Evolutionary conservation across 2,329 filamentous ascomycete species (phyloP).

Genomic region (Epichloe sp.): DNA sequence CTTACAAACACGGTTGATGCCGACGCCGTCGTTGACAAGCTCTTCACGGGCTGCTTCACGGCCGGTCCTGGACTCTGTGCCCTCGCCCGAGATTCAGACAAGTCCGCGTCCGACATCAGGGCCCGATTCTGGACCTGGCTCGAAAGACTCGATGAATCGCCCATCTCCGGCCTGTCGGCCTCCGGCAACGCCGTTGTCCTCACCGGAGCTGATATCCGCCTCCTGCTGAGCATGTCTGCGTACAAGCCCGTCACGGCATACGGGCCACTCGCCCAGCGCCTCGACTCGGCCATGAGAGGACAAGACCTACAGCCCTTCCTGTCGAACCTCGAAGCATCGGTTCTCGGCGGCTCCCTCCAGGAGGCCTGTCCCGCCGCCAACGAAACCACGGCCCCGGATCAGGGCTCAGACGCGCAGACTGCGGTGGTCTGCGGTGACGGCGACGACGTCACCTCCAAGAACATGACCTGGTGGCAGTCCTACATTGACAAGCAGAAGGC

Average conservation of each 20-base stretch:
- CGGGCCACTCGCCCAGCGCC: constrained; percentile 3
- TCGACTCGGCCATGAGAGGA: constrained; percentile 11
- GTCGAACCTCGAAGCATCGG: neutral
- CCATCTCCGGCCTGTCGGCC: constrained; percentile 11
- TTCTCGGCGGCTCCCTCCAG: constrained; percentile 9
- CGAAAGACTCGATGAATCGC: constrained; percentile 14
- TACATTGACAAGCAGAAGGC: constrained; percentile 16
- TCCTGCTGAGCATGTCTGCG: constrained; percentile 14
- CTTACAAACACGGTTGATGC: constrained; percentile 24
- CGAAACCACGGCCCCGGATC: neutral
- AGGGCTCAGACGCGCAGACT: constrained; percentile 12
- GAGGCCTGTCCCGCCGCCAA: constrained; percentile 10
- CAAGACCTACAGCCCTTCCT: constrained; percentile 6
- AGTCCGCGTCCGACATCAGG: constrained; percentile 15
- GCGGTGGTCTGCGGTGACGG: constrained; percentile 25
- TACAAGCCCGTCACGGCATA: constrained; percentile 17
- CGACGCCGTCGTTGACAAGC: constrained; percentile 19
- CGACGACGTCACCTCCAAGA: constrained; percentile 10
- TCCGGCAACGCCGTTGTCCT: constrained; percentile 15
- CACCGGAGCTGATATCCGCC: constrained; percentile 18
- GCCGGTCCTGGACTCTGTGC: constrained; percentile 16
- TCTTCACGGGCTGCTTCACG: constrained; percentile 24
- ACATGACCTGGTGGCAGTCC: constrained; percentile 13
- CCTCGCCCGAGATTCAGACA: constrained; percentile 15
- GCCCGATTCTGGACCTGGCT: constrained; percentile 20